Conservation (phyloP, 2,329 filamentous ascomycete genomes). For the Exophiala phaeomuriformis region DNA sequence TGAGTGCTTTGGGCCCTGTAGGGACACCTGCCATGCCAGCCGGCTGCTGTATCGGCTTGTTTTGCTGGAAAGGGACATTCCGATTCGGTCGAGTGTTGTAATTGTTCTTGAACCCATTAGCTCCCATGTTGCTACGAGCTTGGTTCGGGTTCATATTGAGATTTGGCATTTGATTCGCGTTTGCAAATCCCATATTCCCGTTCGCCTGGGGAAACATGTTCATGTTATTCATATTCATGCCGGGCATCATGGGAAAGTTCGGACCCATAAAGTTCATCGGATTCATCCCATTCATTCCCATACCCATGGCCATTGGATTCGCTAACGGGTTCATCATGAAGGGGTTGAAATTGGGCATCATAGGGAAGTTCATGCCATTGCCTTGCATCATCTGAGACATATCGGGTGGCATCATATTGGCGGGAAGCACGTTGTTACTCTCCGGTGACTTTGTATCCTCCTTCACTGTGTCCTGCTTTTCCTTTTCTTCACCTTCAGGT, state of each 20-base stretch:
- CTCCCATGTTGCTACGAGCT: slow-evolving; percentile 8
- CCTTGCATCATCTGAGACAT: slow-evolving; percentile 26
- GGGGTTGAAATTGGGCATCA: slow-evolving; percentile 24
- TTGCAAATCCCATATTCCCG: slow-evolving; percentile 32
- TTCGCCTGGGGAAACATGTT: slow-evolving; percentile 29
- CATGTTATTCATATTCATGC: slow-evolving; percentile 32
- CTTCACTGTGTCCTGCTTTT: slow-evolving; percentile 1
- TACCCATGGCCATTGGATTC: slow-evolving; percentile 29
- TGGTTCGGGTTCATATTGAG: slow-evolving; percentile 30
- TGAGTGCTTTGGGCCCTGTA: slow-evolving; percentile 25
- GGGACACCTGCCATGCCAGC: slow-evolving; percentile 25
- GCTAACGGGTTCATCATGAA: slow-evolving; percentile 46
- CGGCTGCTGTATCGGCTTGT: slow-evolving; percentile 29
- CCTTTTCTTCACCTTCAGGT: slow-evolving; percentile 1
- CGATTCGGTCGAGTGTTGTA: slow-evolving; percentile 23
- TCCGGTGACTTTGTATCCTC: slow-evolving; percentile 4
- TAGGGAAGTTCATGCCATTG: slow-evolving; percentile 23
- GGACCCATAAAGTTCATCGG: slow-evolving; percentile 16
- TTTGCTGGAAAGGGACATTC: slow-evolving; percentile 11
- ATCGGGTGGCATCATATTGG: slow-evolving; percentile 31
- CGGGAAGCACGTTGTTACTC: slow-evolving; percentile 18
- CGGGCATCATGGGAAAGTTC: slow-evolving; percentile 32
- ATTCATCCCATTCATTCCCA: slow-evolving; percentile 35
- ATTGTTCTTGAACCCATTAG: slow-evolving; percentile 32
- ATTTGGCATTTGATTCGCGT: slow-evolving; percentile 26